Base-by-base conservation (phyloP, 106 monocot species). In the Dactylorhiza incarnata region DNA sequence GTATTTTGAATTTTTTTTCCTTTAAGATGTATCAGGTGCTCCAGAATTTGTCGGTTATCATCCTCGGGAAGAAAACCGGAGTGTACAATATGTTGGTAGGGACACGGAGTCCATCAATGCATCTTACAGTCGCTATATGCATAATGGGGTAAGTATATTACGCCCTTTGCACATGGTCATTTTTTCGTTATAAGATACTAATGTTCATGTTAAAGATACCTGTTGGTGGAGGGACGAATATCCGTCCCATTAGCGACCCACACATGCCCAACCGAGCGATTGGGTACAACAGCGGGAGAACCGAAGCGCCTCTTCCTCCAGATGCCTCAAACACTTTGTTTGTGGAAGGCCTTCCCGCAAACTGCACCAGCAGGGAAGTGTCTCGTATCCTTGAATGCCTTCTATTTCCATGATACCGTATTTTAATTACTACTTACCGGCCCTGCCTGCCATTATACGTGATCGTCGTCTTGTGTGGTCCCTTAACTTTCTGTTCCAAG, bases 311-410 rank as follows among this genome's bases (percentile, higher is more conserved):
- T 68, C 86, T 93, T 75, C 93, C 90, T 77, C 93, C 77, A 71
- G 91, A 91, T 79, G 91, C 87, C 0, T 84, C 91, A 52, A 86
- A 78, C 46, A 91, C 87, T 53, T 59, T 91, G 65, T 91, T 79
- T 75, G 85, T 91, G 14, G 91, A 91, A 70, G 91, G 91, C 48
- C 85, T 91, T 48, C 91, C 87, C 68, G 45, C 78, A 4, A 73
- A 82, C 53, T 85, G 85, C 61, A 79, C 87, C n/a, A 76, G 85
- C 58, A 75, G 87, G 47, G 87, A 91, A 85, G 91, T 91, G 67
- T 83, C 91, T 71, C 91, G 91, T 91, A 91, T 91, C 91, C 91
- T 91, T 71, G 46, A 61, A 13, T 11, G 54, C 8, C 7, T 16
- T 19, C 13, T 19, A 6, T 59, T 12, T 2, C 37, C 6, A 59